A percentile compares a stretch with the other conserved stretches of the same genome.
These are phyloP conservation scores for Linum lewisii DNA, from an alignment of 345 rosid species.

Conservation along the genomic window DNA sequence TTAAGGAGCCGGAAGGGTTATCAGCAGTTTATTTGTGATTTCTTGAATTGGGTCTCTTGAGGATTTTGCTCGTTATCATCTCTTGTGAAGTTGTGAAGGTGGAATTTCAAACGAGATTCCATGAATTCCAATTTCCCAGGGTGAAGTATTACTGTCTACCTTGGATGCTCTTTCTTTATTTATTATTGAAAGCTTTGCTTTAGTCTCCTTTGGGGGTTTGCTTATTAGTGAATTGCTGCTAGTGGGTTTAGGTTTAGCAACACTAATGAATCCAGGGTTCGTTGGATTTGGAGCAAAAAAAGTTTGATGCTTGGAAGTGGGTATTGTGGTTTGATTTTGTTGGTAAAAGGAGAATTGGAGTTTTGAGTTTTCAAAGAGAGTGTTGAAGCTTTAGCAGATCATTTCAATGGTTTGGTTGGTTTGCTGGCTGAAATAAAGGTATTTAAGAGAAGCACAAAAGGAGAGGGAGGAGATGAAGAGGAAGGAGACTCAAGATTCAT, in stretches of 20 bases:
- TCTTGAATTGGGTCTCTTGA: background rate
- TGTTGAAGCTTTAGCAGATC: background rate
- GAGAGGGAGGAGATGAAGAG: slow-evolving; percentile 11
- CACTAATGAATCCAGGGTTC: slow-evolving; percentile 28
- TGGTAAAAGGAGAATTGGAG: background rate
- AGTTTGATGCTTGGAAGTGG: slow-evolving; percentile 5
- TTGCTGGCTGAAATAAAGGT: slow-evolving; percentile 11
- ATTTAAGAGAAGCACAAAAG: background rate
- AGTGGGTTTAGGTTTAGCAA: slow-evolving; percentile 12
- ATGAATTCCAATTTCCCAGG: background rate
- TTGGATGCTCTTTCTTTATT: slow-evolving; percentile 3
- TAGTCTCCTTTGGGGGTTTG: slow-evolving; percentile 10
- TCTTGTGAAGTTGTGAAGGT: too few species aligned
- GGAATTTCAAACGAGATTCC: too few species aligned
- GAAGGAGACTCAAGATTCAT: slow-evolving; percentile 30
- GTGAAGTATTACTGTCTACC: background rate
- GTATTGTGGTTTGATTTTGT: slow-evolving; percentile 10
- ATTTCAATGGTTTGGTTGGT: slow-evolving; percentile 12
- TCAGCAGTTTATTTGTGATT: background rate
- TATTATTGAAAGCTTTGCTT: background rate
- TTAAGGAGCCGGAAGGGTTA: background rate
- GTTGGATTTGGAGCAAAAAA: slow-evolving; percentile 17
- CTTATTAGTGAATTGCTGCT: slow-evolving; percentile 16
- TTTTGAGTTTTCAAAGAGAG: too few species aligned
- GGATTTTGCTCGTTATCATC: too few species aligned